Evolutionary conservation across 768 basidiomycete species (phyloP).

Genomic region (Boletus tylopilopsis): DNA sequence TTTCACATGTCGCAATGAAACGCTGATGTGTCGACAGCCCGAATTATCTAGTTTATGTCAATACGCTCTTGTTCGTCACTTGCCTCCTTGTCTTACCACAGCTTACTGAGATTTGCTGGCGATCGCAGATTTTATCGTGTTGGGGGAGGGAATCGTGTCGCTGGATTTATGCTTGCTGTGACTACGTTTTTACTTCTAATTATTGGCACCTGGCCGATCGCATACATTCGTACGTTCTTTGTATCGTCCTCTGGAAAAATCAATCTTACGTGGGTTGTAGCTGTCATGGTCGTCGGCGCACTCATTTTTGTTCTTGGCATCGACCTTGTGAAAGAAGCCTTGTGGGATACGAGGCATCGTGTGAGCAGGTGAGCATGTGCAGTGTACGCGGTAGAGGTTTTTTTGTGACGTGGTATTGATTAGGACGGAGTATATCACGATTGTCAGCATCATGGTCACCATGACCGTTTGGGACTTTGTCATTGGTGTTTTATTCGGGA

Average conservation of each 20-base stretch:
- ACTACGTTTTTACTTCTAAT: conserved; percentile 70
- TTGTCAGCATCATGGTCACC: conserved; percentile 79
- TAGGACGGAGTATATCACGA: conserved; percentile 79
- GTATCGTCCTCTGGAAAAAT: neutral
- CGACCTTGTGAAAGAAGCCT: conserved; percentile 90
- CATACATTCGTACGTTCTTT: conserved; percentile 74
- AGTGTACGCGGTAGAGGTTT: neutral
- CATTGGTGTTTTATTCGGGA: conserved; percentile 87
- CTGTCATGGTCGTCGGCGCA: conserved; percentile 87
- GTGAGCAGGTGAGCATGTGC: conserved; percentile 61
- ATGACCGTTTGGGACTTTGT: conserved; percentile 98
- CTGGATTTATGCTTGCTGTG: conserved; percentile 81
- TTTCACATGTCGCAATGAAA: neutral
- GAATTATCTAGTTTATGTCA: conserved; percentile 86
- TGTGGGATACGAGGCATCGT: conserved; percentile 93
- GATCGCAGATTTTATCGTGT: conserved; percentile 79
- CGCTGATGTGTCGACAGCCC: conserved; percentile 43
- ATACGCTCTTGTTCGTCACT: conserved; percentile 64
- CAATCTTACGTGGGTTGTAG: conserved; percentile 34
- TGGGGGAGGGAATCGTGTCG: conserved; percentile 79
- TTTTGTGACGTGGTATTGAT: conserved; percentile 5
- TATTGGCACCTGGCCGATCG: conserved; percentile 85
- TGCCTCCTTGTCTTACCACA: conserved; percentile 1
- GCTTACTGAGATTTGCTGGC: neutral
- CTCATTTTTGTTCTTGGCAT: conserved; percentile 93